Base-by-base conservation (phyloP, 345 rosid species). In the Tarenaya hassleriana region DNA sequence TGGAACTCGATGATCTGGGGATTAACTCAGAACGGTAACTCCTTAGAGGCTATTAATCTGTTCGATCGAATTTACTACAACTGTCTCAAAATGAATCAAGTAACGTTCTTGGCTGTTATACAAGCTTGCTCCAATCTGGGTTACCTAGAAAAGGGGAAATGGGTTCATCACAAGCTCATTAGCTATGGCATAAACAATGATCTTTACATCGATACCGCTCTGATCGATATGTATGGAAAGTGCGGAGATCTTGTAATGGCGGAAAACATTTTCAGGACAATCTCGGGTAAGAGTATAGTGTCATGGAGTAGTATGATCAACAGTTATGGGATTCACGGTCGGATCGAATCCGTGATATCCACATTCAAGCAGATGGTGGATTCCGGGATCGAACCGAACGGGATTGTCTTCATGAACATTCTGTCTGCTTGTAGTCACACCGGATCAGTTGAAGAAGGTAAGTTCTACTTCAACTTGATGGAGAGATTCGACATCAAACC, bases 391-490 rank as follows among this genome's bases (percentile, higher is more conserved):
- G 57, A 71, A 63, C 96, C 98, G 14, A 91, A 87, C 50, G 77
- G 77, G 37, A 66, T 84, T 55, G 82, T 84, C 56, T 87, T 87
- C 86, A 87, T 76, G 83, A 91, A 86, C 53, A 50, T 91, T 31
- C 73, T 82, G 16, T 82, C 84, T 7, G 86, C 95, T 64, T 87
- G 98, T 68, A 73, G 87, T 66, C 98, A 87, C 70, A 71, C 86
- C 37, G 96, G 96, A 59, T 73, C 63, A 3, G 68, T 79, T 14
- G 73, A 82, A 69, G 66, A 71, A 56, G 96, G 96, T 33, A 77
- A 70, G 49, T 62, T 43, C 55, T 91, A 71, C 67, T 80, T 82
- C 18, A 59, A 77, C 54, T 66, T 45, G 45, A 82, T 86, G 92
- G 68, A 55, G 61, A 62, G 72, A 34, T 80, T 69, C 13, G 80